Conservation (phyloP, 305 asterid species). For the Lippia alba region DNA sequence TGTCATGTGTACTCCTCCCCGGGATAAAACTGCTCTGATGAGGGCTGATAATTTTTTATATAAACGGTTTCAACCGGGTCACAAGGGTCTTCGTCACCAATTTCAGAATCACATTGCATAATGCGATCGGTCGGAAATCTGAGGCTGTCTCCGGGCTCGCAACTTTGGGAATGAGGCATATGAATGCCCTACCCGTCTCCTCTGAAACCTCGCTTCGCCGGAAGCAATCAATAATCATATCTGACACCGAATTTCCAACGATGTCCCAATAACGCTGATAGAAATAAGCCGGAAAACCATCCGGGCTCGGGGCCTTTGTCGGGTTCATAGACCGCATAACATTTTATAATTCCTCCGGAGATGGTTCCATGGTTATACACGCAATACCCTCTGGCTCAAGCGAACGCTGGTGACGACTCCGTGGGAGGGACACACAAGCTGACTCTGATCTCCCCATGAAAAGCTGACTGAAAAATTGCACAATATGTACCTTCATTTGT, state of each 20-base stretch:
- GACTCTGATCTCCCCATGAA: background rate
- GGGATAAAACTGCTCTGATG: background rate
- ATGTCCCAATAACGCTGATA: too few species aligned
- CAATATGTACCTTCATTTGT: background rate
- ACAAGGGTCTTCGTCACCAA: background rate
- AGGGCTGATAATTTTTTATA: background rate
- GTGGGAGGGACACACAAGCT: background rate
- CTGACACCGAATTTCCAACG: too few species aligned
- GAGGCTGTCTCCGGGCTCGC: background rate
- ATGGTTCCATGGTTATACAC: too few species aligned
- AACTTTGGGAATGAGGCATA: background rate
- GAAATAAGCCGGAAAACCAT: too few species aligned
- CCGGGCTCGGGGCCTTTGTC: too few species aligned
- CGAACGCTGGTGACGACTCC: background rate
- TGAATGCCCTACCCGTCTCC: background rate
- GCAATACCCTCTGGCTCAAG: too few species aligned
- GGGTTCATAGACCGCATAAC: too few species aligned
- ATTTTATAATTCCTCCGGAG: too few species aligned
- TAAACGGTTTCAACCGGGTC: background rate
- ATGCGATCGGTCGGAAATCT: background rate
- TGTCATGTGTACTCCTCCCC: background rate
- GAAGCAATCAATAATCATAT: too few species aligned
- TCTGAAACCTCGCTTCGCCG: too few species aligned
- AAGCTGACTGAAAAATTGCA: background rate
- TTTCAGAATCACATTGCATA: background rate